These are phyloP conservation scores for Prunus salicina DNA, from an alignment of 306 rosid genomes.

Conservation along the genomic window DNA sequence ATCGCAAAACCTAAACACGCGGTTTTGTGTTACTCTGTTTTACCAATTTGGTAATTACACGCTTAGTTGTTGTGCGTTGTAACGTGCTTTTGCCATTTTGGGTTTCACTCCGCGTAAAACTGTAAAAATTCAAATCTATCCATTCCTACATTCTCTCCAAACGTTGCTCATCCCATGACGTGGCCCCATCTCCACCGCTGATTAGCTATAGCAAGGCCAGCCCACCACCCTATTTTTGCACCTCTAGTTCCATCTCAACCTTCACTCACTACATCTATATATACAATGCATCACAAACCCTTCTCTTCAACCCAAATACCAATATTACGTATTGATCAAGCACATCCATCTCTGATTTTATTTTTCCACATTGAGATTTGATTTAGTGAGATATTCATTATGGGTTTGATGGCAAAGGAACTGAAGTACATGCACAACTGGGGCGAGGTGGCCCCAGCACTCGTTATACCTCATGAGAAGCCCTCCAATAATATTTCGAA, in stretches of 20 bases:
- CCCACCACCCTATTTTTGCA: background rate
- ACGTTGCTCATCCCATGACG: background rate
- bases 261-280: background rate
- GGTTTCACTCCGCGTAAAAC: background rate
- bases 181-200: background rate
- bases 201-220: background rate
- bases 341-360: background rate
- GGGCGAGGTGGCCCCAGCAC: slow-evolving; percentile 11
- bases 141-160: background rate
- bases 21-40: too few species aligned
- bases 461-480: slow-evolving; percentile 8
- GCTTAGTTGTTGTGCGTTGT: too few species aligned
- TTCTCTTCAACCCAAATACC: background rate
- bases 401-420: slow-evolving; percentile 17
- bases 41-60: too few species aligned
- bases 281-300: background rate
- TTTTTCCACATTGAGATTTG: background rate
- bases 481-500: slow-evolving; percentile 18
- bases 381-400: background rate
- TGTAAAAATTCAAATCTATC: background rate
- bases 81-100: background rate
- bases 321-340: background rate
- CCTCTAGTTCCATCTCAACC: background rate
- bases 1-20: too few species aligned
- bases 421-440: slow-evolving; percentile 11